Conservation (phyloP, 495 filamentous ascomycete genomes). For the Friedmanniomyces endolithicus region DNA sequence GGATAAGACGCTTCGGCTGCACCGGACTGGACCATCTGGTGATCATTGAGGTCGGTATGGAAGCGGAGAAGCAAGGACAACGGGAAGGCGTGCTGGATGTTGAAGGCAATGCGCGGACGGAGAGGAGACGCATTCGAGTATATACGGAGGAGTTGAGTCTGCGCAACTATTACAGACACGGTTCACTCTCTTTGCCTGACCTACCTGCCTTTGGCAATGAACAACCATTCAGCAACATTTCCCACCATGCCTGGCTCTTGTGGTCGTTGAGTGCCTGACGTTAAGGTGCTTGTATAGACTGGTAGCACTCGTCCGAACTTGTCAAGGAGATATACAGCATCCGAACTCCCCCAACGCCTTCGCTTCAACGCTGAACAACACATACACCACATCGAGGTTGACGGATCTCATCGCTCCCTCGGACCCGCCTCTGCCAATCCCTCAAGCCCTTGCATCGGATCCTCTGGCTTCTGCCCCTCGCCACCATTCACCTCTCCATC, state of each 20-base stretch:
- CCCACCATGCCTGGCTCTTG: too few relatives aligned
- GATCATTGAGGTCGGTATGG: neutral
- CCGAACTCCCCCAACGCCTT: neutral
- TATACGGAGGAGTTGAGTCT: too few relatives aligned
- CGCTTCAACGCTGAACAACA: neutral
- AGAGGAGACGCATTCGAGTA: too few relatives aligned
- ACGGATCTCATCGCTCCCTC: slow-evolving; percentile 4
- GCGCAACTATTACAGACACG: too few relatives aligned
- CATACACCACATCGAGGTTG: neutral
- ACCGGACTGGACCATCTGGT: slow-evolving; percentile 15
- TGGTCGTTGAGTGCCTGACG: too few relatives aligned
- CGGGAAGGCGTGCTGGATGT: neutral
- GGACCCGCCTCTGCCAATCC: slow-evolving; percentile 89
- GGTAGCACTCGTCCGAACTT: too few relatives aligned
- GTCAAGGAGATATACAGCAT: too few relatives aligned
- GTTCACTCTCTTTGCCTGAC: too few relatives aligned
- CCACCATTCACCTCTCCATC: slow-evolving; percentile 32
- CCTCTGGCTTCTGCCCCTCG: slow-evolving; percentile 47
- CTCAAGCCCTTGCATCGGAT: slow-evolving; percentile 93
- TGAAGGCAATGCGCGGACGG: too few relatives aligned
- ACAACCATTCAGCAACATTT: too few relatives aligned
- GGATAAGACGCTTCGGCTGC: slow-evolving; percentile 86
- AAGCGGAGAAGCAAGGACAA: neutral
- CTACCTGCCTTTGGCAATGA: too few relatives aligned
- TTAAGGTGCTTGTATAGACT: too few relatives aligned